Evolutionary conservation across 345 rosid genomes (phyloP).

Genomic region (Pugionium dolabratum): DNA sequence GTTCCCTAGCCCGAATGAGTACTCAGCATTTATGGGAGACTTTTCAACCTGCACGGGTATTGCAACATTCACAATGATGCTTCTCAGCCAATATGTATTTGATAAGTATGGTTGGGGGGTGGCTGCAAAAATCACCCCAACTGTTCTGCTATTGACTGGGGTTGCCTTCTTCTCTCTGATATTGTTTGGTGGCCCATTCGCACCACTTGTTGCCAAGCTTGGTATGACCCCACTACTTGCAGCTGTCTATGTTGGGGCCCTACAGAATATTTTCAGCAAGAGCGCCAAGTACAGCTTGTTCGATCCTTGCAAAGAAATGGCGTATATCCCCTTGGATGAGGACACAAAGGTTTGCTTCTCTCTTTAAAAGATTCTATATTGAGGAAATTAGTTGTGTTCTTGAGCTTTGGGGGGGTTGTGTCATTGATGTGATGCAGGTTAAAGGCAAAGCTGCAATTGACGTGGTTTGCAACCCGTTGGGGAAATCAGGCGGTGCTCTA

Average conservation of each 20-base stretch:
- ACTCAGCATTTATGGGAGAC: slow-evolving; percentile 98
- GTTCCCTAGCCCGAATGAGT: slow-evolving; percentile 98
- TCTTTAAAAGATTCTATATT: not conserved
- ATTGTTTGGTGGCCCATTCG: slow-evolving; percentile 72
- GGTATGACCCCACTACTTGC: slow-evolving; percentile 97
- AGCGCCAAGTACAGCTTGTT: slow-evolving; percentile 98
- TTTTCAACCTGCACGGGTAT: slow-evolving; percentile 94
- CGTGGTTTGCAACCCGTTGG: slow-evolving; percentile 93
- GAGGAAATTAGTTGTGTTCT: not conserved
- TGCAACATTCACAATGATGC: slow-evolving; percentile 94
- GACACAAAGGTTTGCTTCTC: slow-evolving; percentile 76
- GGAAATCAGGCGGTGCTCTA: slow-evolving; percentile 94
- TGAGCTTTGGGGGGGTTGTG: not conserved
- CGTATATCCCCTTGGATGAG: slow-evolving; percentile 93
- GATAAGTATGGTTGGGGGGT: slow-evolving; percentile 96
- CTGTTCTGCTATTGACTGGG: slow-evolving; percentile 86
- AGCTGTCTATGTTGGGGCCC: slow-evolving; percentile 91
- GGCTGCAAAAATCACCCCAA: slow-evolving; percentile 92
- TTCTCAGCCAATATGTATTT: slow-evolving; percentile 83
- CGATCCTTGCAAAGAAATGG: slow-evolving; percentile 99
- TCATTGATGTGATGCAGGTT: slow-evolving; percentile 50
- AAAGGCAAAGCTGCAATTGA: slow-evolving; percentile 99
- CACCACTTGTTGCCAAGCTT: slow-evolving; percentile 67
- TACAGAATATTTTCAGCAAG: slow-evolving; percentile 99
- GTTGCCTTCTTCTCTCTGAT: slow-evolving; percentile 91